Conservation (phyloP, 2,329 filamentous ascomycete species). For the Monilinia aucupariae region DNA sequence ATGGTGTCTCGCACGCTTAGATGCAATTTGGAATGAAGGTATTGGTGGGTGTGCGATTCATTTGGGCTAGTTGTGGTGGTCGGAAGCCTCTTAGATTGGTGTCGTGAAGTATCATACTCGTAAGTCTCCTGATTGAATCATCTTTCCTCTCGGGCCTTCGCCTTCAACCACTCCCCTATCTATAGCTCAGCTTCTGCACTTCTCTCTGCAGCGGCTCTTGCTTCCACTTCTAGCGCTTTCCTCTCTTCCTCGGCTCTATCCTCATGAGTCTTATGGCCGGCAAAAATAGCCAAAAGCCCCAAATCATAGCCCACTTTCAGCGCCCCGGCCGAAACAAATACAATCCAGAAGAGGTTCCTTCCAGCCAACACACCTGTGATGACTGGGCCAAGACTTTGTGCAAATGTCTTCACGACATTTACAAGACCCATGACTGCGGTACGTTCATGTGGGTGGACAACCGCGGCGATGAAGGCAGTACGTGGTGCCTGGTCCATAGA, state of each 20-base stretch:
- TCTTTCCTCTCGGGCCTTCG: neutral
- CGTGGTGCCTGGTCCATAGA: constrained; percentile 69
- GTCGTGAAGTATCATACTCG: neutral
- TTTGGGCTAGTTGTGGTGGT: neutral
- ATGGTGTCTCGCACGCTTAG: too few relatives aligned
- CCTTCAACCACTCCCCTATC: neutral
- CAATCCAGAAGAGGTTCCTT: constrained; percentile 52
- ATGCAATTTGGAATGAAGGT: neutral
- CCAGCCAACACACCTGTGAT: constrained; percentile 60
- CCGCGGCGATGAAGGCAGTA: constrained; percentile 62
- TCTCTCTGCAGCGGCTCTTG: constrained; percentile 25
- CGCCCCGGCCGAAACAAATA: constrained; percentile 56
- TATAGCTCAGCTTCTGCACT: constrained; percentile 16
- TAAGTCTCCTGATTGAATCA: neutral
- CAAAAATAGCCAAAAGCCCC: constrained; percentile 48
- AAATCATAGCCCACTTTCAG: constrained; percentile 59
- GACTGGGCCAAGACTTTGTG: constrained; percentile 56
- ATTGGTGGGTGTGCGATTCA: neutral
- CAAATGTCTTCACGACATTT: constrained; percentile 62
- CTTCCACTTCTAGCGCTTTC: constrained; percentile 18
- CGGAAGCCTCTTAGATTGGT: neutral
- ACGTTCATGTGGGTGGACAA: constrained; percentile 58
- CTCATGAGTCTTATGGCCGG: constrained; percentile 31
- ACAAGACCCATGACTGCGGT: constrained; percentile 67
- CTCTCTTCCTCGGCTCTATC: constrained; percentile 27